Base-by-base conservation (phyloP, 495 filamentous ascomycete species). In the Aspergillus baeticus region DNA sequence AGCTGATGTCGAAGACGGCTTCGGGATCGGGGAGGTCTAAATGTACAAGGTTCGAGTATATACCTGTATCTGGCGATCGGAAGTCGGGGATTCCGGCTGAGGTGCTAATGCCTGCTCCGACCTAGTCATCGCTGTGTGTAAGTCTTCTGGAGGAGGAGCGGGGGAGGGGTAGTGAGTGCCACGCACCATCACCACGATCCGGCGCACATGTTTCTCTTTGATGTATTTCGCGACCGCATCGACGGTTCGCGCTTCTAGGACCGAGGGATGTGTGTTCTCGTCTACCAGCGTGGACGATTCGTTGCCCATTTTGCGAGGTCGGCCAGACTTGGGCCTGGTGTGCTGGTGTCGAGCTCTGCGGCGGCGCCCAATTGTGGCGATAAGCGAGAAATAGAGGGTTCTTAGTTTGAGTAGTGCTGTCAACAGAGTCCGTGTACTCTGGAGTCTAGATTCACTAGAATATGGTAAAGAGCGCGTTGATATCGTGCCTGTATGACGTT, bases 21-120 rank as follows among this genome's bases (percentile, higher is more conserved):
- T 88, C 86, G 10, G 92, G 85, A 64, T 92, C 87, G 3, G 92
- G 91, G 2, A 98, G 80, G 51, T 94, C 83, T 33, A 98, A 82
- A 47, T 84, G 80, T 11, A 87, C 86, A 11, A 98, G 82, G 65
- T 98, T 97, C 65, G 90, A 84, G 70, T 98, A 98, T 49, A 96
- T 81, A 14, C 91, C 91, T 0, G 82, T 92, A 58, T 88, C 89
- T 63, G 90, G 89, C 2, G 89, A 92, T 47, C 91, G 82, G 61
- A 95, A 96, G 64, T 96, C 91, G 45, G 91, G 91, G 49, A 95
- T 93, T 35, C 90, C 90, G n/a, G 92, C 84, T 21, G 87, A 89
- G 15, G 90, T 93, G 33, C 88, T 91, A 39, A 82, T 78, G 20
- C 79, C 78, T 22, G 78, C 79, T 39, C 79, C 77, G 4, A 76